A percentile compares a stretch with the other conserved stretches of the same genome.
Conservation (phyloP, 2,329 filamentous ascomycete genomes). For the Fusarium euwallaceae region DNA sequence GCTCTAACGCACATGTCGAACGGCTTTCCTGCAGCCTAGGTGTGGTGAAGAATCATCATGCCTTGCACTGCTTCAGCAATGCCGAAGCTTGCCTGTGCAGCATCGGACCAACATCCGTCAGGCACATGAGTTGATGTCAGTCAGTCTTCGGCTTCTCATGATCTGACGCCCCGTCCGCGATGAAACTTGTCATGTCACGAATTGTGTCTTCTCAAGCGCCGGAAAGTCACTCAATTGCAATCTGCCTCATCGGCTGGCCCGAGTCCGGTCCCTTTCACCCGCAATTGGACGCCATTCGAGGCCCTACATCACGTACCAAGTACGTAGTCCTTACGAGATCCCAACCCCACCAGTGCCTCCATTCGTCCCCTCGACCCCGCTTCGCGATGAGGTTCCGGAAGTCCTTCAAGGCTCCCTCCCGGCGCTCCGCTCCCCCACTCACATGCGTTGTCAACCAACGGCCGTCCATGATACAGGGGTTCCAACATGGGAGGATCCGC, state of each 20-base stretch:
- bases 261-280: background rate
- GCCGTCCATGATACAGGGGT: background rate
- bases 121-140: slow-evolving; percentile 3
- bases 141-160: slow-evolving; percentile 17
- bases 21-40: background rate
- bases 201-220: background rate
- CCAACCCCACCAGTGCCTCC: slow-evolving; percentile 25
- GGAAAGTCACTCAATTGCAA: slow-evolving; percentile 18
- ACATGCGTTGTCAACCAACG: slow-evolving; percentile 12
- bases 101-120: background rate
- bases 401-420: slow-evolving; percentile 10
- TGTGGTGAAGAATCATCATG: background rate
- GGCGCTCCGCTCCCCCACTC: slow-evolving; percentile 19
- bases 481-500: background rate
- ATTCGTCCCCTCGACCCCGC: slow-evolving; percentile 28
- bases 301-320: slow-evolving; percentile 1
- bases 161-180: slow-evolving; percentile 21
- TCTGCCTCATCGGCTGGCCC: slow-evolving; percentile 2
- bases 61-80: background rate
- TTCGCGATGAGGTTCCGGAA: slow-evolving; percentile 18
- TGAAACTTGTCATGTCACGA: slow-evolving; percentile 11
- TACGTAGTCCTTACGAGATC: slow-evolving; percentile 22
- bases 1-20: background rate
- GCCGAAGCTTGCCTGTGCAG: background rate
- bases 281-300: slow-evolving; percentile 4